phyloP scores from a whole-genome alignment of 192 early-diverging fungal genomes.

The Linnemannia schmuckeri region DNA sequence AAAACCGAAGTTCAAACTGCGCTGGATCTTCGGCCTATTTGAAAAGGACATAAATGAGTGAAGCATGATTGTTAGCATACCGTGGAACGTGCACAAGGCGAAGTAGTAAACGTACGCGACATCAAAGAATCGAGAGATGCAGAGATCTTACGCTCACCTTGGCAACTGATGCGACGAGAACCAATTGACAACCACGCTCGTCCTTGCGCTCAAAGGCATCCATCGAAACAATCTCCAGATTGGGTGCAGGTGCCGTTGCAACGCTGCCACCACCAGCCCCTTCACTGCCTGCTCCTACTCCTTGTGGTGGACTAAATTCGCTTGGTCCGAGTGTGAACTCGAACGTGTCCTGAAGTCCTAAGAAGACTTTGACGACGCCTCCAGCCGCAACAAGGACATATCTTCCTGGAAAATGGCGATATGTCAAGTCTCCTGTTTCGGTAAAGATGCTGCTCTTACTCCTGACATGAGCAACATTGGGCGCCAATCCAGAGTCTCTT shows the following conservation, averaged over 20 bases:
- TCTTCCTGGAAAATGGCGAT: conserved; percentile 29
- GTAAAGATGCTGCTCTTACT: conserved; percentile 35
- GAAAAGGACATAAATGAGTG: not conserved
- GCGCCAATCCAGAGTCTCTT: not conserved
- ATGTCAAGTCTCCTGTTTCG: conserved; percentile 1
- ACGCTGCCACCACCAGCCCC: not conserved
- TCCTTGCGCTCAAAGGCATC: conserved; percentile 52
- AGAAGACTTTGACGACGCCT: conserved; percentile 22
- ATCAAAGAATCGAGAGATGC: not conserved
- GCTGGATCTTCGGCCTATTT: conserved; percentile 31
- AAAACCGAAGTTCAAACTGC: conserved; percentile 46
- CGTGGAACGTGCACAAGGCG: too few species aligned
- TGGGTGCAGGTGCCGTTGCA: not conserved
- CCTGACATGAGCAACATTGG: not conserved
- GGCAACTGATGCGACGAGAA: conserved; percentile 32
- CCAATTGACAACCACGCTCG: conserved; percentile 43
- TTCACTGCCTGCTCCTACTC: not conserved
- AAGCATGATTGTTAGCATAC: not conserved
- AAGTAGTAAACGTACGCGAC: not conserved
- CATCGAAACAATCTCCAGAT: conserved; percentile 49
- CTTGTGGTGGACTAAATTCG: not conserved
- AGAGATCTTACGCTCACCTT: conserved; percentile 9
- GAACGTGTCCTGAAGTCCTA: conserved; percentile 40
- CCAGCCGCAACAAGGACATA: conserved; percentile 49
- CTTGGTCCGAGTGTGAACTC: conserved; percentile 25